phyloP scores from a whole-genome alignment of 352 stramenopile species.

The Globisporangium polare region DNA sequence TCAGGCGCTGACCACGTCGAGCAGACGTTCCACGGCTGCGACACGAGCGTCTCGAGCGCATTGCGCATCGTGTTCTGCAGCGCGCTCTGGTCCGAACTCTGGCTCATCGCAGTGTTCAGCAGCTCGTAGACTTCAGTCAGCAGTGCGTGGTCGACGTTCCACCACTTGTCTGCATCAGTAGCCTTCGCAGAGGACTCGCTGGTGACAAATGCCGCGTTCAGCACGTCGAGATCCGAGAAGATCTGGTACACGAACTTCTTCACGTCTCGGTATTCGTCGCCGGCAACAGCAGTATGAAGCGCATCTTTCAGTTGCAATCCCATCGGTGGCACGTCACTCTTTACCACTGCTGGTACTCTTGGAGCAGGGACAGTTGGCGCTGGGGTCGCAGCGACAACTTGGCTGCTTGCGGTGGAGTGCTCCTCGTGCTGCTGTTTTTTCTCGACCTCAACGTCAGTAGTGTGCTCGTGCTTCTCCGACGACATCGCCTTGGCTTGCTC shows the following conservation, averaged over 20 bases:
- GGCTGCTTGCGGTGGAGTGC: not conserved
- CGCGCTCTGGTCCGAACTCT: constrained; percentile 30
- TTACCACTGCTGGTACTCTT: constrained; percentile 1
- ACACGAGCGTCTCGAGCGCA: constrained; percentile 61
- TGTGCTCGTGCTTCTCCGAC: constrained; percentile 15
- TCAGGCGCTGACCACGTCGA: constrained; percentile 52
- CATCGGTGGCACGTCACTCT: constrained; percentile 17
- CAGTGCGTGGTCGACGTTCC: constrained; percentile 40
- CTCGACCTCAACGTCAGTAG: constrained; percentile 20
- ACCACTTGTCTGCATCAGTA: constrained; percentile 35
- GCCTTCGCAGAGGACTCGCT: not conserved
- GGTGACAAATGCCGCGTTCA: constrained; percentile 52
- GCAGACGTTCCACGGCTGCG: constrained; percentile 70
- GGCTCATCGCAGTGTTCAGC: constrained; percentile 32
- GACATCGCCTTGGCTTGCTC: not conserved
- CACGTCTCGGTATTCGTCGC: constrained; percentile 42
- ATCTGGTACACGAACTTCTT: constrained; percentile 67
- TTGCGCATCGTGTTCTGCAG: constrained; percentile 75
- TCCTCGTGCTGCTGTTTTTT: not conserved
- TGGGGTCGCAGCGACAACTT: not conserved
- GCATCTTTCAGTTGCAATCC: constrained; percentile 39
- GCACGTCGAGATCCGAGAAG: constrained; percentile 55
- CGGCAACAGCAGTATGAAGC: constrained; percentile 33
- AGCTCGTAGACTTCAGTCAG: constrained; percentile 43
- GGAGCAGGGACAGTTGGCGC: not conserved